Conservation (phyloP, 208 protist genomes). For the Zelonia costaricensis region DNA sequence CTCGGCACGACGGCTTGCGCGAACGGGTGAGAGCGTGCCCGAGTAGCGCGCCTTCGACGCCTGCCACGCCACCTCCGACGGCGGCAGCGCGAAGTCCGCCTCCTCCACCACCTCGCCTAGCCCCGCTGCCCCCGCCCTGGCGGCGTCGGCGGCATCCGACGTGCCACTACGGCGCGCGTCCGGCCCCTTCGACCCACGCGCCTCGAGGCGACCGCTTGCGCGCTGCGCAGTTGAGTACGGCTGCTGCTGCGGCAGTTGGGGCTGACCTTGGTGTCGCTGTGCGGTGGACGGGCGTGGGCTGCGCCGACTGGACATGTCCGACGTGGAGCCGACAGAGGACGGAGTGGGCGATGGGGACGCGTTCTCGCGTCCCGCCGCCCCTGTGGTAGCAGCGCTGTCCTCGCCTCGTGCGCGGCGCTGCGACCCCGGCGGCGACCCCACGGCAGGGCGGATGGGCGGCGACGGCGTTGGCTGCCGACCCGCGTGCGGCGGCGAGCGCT, state of each 20-base stretch:
- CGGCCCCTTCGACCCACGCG: too few relatives aligned
- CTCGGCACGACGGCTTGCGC: neutral
- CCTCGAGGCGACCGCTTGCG: neutral
- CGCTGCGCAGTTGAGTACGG: constrained; percentile 3
- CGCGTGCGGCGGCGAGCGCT: constrained; percentile 1
- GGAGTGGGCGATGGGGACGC: neutral
- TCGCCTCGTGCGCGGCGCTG: too few relatives aligned
- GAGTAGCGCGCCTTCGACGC: neutral
- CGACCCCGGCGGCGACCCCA: too few relatives aligned
- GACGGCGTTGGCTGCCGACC: neutral
- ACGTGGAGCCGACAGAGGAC: constrained; percentile 4
- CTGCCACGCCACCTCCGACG: constrained; percentile 17
- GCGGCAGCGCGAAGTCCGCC: constrained; percentile 15
- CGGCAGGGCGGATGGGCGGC: neutral
- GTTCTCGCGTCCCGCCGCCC: too few relatives aligned
- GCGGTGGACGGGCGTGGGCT: constrained; percentile 3
- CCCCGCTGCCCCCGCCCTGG: neutral
- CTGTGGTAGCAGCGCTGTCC: too few relatives aligned
- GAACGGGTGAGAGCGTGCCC: too few relatives aligned
- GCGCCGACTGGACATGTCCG: neutral
- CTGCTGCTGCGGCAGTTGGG: neutral
- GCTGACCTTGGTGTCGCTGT: too few relatives aligned
- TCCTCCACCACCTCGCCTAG: constrained; percentile 3
- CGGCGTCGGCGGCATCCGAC: neutral
- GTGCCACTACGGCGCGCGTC: too few relatives aligned